A percentile compares a stretch with the other conserved stretches of the same genome.
Evolutionary conservation across 1,284 basidiomycete species (phyloP).

Genomic region (Cystobasidiaceae sp.): DNA sequence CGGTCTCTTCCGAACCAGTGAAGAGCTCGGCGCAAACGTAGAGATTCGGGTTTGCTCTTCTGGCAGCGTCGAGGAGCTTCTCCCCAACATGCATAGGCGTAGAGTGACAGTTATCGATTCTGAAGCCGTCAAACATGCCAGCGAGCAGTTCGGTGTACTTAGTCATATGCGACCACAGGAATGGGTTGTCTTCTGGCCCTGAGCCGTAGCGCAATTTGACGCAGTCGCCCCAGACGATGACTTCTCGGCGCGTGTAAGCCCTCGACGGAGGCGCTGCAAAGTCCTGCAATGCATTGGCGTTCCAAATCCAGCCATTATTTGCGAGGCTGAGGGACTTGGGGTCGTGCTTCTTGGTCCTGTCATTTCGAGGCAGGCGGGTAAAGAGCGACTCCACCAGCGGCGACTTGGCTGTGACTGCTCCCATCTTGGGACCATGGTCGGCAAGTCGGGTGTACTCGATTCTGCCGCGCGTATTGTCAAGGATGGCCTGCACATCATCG

Average conservation of each 20-base stretch:
- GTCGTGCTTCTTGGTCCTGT: slow-evolving; percentile 57
- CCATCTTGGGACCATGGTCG: slow-evolving; percentile 73
- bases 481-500: slow-evolving; percentile 67
- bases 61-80: slow-evolving; percentile 81
- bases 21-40: slow-evolving; percentile 97
- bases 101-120: slow-evolving; percentile 97
- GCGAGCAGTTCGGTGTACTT: slow-evolving; percentile 76
- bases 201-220: slow-evolving; percentile 92
- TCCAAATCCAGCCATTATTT: slow-evolving; percentile 99
- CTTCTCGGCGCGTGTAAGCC: slow-evolving; percentile 88
- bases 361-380: slow-evolving; percentile 63
- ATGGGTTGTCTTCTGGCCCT: slow-evolving; percentile 74
- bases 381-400: slow-evolving; percentile 86
- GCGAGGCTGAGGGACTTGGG: slow-evolving; percentile 72
- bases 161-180: slow-evolving; percentile 93
- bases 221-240: slow-evolving; percentile 96
- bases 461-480: slow-evolving; percentile 68
- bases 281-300: slow-evolving; percentile 87
- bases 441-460: slow-evolving; percentile 76
- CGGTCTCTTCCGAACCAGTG: slow-evolving; percentile 91
- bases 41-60: slow-evolving; percentile 79
- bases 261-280: slow-evolving; percentile 95
- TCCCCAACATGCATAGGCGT: slow-evolving; percentile 93
- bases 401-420: slow-evolving; percentile 66
- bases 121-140: slow-evolving; percentile 81